phyloP scores from a whole-genome alignment of 2,329 filamentous ascomycete species.

The Geosmithia morbida region DNA sequence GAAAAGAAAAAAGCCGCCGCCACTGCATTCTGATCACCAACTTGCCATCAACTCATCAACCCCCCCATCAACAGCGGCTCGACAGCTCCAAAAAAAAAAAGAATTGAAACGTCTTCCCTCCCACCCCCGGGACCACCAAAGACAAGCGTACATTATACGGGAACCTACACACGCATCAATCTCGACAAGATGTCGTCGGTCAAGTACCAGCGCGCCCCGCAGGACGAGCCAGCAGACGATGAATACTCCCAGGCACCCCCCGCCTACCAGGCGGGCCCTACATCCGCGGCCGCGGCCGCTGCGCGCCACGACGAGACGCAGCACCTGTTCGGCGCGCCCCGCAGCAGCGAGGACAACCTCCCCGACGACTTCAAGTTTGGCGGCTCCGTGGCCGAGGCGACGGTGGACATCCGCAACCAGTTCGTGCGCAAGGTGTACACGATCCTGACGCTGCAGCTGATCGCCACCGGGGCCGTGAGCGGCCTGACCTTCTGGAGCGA shows the following conservation, averaged over 20 bases:
- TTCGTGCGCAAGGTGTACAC: conserved; percentile 97
- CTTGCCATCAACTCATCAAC: neutral
- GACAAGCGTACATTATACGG: too few relatives aligned
- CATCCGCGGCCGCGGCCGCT: conserved; percentile 21
- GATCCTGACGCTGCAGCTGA: conserved; percentile 88
- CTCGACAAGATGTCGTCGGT: conserved; percentile 62
- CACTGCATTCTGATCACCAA: neutral
- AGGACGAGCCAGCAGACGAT: conserved; percentile 67
- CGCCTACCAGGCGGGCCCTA: conserved; percentile 50
- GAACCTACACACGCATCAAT: too few relatives aligned
- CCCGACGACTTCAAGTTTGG: conserved; percentile 99
- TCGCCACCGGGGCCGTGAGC: conserved; percentile 70
- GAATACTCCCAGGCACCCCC: conserved; percentile 73
- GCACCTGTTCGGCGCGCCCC: conserved; percentile 52
- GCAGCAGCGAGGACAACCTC: conserved; percentile 76
- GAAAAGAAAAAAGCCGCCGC: too few relatives aligned
- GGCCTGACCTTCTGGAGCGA: conserved; percentile 73
- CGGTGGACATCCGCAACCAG: conserved; percentile 89
- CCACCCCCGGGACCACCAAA: too few relatives aligned
- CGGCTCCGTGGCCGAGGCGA: conserved; percentile 83
- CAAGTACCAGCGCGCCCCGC: conserved; percentile 72
- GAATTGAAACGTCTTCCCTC: too few relatives aligned
- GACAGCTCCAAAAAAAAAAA: too few relatives aligned
- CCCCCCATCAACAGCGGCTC: too few relatives aligned
- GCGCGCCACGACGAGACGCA: conserved; percentile 37